Evolutionary conservation across 805 yeast species (phyloP).

Genomic region (Candida sonorensis): DNA sequence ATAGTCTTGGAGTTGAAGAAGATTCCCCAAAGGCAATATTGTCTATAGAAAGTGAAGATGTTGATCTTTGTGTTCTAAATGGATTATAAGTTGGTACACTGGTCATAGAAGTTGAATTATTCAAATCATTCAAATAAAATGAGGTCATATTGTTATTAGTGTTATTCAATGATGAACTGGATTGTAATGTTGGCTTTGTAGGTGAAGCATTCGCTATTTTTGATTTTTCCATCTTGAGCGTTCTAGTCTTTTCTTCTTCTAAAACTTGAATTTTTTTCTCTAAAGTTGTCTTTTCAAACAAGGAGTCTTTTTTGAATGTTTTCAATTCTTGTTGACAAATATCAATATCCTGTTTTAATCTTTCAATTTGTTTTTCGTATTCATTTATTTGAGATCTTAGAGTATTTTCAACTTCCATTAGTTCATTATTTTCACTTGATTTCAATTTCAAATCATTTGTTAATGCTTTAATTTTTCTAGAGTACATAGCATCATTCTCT

Average conservation of each 20-base stretch:
- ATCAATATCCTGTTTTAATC: conserved; percentile 11
- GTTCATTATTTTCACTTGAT: conserved; percentile 19
- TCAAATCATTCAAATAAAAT: conserved; percentile 27
- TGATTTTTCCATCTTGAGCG: conserved; percentile 11
- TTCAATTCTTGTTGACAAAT: conserved; percentile 19
- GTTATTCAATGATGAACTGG: background rate
- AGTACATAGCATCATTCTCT: conserved; percentile 22
- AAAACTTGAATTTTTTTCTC: conserved; percentile 19
- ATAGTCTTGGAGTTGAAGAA: conserved; percentile 38
- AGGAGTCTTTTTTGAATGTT: conserved; percentile 24
- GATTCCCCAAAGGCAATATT: conserved; percentile 42
- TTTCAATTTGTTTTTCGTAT: conserved; percentile 15
- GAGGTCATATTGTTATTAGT: conserved; percentile 2
- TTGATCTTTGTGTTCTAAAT: conserved; percentile 17
- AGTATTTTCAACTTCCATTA: conserved; percentile 17
- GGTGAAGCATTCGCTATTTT: conserved; percentile 9
- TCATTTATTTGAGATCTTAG: conserved; percentile 13
- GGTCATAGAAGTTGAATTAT: no score
- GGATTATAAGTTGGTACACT: conserved; percentile 17
- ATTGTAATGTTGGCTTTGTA: background rate
- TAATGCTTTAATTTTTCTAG: conserved; percentile 24
- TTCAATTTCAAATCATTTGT: conserved; percentile 32
- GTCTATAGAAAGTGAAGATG: conserved; percentile 19
- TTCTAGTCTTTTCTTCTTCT: conserved; percentile 22
- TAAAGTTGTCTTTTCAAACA: conserved; percentile 18